These are phyloP conservation scores for Lentithecium fluviatile DNA, from an alignment of 495 filamentous ascomycete genomes.

Conservation along the genomic window DNA sequence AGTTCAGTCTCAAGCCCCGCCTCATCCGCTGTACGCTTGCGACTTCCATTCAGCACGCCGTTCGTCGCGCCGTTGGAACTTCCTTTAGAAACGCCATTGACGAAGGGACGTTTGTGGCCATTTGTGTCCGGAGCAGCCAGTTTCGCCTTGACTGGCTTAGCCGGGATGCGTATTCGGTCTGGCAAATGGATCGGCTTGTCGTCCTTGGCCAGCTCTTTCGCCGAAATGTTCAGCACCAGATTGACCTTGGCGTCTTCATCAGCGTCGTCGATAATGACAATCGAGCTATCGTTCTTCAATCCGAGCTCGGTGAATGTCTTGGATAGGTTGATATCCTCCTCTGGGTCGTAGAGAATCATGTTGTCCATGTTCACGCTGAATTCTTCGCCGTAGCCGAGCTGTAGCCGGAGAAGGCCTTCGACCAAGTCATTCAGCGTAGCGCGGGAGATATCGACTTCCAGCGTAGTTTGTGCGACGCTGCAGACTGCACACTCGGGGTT, in stretches of 20 bases:
- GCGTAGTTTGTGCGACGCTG: slow-evolving; percentile 63
- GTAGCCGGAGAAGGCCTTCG: slow-evolving; percentile 62
- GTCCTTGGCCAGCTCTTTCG: slow-evolving; percentile 47
- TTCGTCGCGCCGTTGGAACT: background rate
- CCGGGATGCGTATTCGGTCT: slow-evolving; percentile 50
- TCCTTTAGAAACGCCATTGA: slow-evolving; percentile 17
- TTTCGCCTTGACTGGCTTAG: slow-evolving; percentile 42
- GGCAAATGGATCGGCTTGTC: slow-evolving; percentile 50
- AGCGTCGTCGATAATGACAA: slow-evolving; percentile 82
- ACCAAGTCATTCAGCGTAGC: slow-evolving; percentile 84
- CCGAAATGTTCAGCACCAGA: slow-evolving; percentile 63
- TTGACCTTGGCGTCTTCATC: slow-evolving; percentile 82
- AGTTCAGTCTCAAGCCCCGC: slow-evolving; percentile 46
- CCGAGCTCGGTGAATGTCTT: slow-evolving; percentile 81
- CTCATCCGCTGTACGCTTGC: slow-evolving; percentile 45
- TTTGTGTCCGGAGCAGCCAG: slow-evolving; percentile 33
- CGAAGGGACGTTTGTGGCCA: slow-evolving; percentile 19
- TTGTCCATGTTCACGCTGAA: slow-evolving; percentile 70
- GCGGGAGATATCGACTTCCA: slow-evolving; percentile 66
- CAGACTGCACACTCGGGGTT: slow-evolving; percentile 82
- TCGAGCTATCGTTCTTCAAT: slow-evolving; percentile 66
- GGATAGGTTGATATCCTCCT: slow-evolving; percentile 78
- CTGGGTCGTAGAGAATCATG: slow-evolving; percentile 81
- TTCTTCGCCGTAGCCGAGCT: slow-evolving; percentile 81
- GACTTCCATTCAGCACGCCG: slow-evolving; percentile 19